Base-by-base conservation (phyloP, 2,329 filamentous ascomycete species). In the Beauveria sp. region DNA sequence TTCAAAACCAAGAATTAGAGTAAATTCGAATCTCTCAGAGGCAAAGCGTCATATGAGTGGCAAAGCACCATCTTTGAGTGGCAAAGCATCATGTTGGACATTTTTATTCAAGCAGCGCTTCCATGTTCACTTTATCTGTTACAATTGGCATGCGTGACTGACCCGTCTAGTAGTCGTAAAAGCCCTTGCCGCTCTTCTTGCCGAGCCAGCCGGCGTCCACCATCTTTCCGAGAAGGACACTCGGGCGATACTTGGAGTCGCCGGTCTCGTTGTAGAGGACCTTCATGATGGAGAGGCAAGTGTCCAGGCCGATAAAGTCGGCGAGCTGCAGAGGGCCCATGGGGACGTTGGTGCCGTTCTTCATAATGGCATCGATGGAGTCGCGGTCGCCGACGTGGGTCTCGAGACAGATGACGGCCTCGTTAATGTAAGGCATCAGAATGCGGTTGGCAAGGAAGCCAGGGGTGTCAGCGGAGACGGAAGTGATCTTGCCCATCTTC, bases 381-480 rank as follows among this genome's bases (percentile, higher is more conserved):
- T 98, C 93, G 68, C 90, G 88, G 66, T 85, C 83, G 20, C 95
- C 95, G 0, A 99, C 87, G 3, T 91, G 90, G 0, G 95, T 97
- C 78, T 99, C 95, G 16, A 99, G 81, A 75, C 95, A 99, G 66
- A 96, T 93, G 68, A 99, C 82, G 9, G 96, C 95, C 78, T 99
- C 95, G 74, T 99, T 99, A 79, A 99, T 97, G 74, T 99, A 99
- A 0, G 95, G 95, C 95, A 99, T 99, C 63, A 99, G 79, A 64
- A 99, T 99, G 10, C 95, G 84, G 75, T 99, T 99, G 38, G 95
- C 95, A 26, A 99, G 80, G 79, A 99, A 99, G 1, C 95, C 95
- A 0, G 95, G 95, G 0, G 90, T 86, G 75, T 99, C 95, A 18
- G 90, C 90, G 16, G 91, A 96, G 34, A 90, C 84, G 3, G 93